Evolutionary conservation across 1,284 basidiomycete species (phyloP), one percentile per base, ranked within the genome.

Genomic region (Puccinia coronata): DNA sequence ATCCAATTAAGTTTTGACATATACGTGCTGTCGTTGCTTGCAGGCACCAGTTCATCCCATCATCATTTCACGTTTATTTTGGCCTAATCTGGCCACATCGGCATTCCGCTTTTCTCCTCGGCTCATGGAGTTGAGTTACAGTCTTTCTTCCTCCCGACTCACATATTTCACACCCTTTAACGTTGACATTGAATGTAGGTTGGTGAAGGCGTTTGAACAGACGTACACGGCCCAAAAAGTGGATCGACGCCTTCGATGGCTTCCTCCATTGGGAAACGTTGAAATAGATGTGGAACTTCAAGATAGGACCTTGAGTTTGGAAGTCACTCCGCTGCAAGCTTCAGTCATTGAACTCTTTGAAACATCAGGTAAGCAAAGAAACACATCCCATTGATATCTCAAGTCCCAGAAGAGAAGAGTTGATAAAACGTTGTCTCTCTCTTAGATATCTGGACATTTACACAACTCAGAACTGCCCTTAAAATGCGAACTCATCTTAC

Each of bases 1-100:
- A 20, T 61, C 39, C 36, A n/a, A 28, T n/a, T 34, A 23, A 11
- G n/a, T 41, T 36, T 31, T 67, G 9, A 36, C 34, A 11, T 20
- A 16, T 11, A 31, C 23, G 9, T 43, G 18, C 49, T 70, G 28
- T 51, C 41, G 28, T 61, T 59, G 39, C 25, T 69, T 41, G 53
- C 82, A 92, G 91, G 89, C 90, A 4, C 88, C 90, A 18, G 88
- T 97, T 0, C 93, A 95, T 84, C 92, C 94, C 0, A 92, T 92
- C 0, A 92, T 98, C 84, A 92, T 98, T 63, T 98, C 96, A 16
- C 90, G 91, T 34, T 91, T 96, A 83, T 98, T 96, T 87, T 98
- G 95, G 96, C 95, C 95, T 4, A 71, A 65, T 39, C 25, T 80
- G 39, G 55, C 57, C 12, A 28, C 69, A 47, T 49, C 70, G 41